Base-by-base conservation (phyloP, 2,329 filamentous ascomycete species). In the Pseudogymnoascus sp. region DNA sequence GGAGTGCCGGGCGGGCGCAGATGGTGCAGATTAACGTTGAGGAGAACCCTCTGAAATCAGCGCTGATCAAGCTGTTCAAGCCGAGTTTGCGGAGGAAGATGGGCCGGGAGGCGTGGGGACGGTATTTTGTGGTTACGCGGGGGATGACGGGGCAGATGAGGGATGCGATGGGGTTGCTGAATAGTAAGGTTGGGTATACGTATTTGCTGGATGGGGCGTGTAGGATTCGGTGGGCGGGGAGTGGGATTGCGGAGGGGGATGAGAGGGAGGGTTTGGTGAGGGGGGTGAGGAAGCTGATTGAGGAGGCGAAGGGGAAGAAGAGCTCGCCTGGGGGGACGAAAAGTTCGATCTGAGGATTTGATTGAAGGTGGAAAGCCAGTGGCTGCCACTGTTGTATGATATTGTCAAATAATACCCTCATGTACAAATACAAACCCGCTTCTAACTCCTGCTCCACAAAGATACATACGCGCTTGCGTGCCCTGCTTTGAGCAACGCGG, bases 221-320 rank as follows among this genome's bases (percentile, higher is more conserved):
- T 74, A 89, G 86, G 76, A 95, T 99, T 68, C 84, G 94, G 62
- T 99, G 94, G 94, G 94, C 93, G 0, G 94, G 90, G 3, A 96
- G 92, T 70, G 90, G 87, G 11, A 73, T 80, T 55, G 84, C 86
- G 52, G 80, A 85, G 65, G 81, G 81, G 0, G 82, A 83, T 16
- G 91, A 95, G 78, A 81, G 80, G 66, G 82, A 86, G 61, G 83
- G 85, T 42, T 72, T 95, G 71, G 83, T 84, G 41, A 89, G 79
- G 72, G 85, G 86, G 2, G 71, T 91, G 42, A 79, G 77, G 69
- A 82, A 83, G 67, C 73, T 94, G 62, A 74, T 90, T 58, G 78
- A 82, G 1, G 87, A 90, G 69, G 68, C 72, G 61, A 74, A 67
- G 55, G 62, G 68, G 58, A 69, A 75, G 63, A 75, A 78, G 69